Base-by-base conservation (phyloP, 768 basidiomycete genomes). In the Rhizopogon sp. region DNA sequence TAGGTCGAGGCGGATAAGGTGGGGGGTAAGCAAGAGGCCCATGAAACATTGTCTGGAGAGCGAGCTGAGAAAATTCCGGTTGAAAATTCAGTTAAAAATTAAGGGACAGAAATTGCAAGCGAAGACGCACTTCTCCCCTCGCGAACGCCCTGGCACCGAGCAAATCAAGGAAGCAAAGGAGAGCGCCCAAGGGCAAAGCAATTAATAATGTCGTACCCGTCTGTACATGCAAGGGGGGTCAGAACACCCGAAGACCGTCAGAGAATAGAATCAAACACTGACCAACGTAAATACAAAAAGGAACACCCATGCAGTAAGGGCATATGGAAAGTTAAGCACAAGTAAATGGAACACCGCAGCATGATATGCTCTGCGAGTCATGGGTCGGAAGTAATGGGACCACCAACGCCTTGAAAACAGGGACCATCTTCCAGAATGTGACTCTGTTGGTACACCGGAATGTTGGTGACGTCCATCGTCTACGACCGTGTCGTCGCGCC, bases 231-330 rank as follows among this genome's bases (percentile, higher is more conserved):
- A 22, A 28, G 45, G 28, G 1, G 42, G 20, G 54, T 62, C 39
- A 69, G 61, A 50, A 45, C n/a, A 8, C 11, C 3, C 39, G 16
- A 37, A 6, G 22, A 43, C 43, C 41, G 5, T 31, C 3, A 28
- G 41, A 14, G 6, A 13, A 4, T 35, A 10, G 40, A 37, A 20
- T 6, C 8, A 17, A 49, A n/a, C 40, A 76, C 85, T 61, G 62
- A 90, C 90, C 69, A 93, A 70, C 0, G 90, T 92, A 62, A 91
- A 87, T 10, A 89, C 82, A 61, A 92, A 90, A 14, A 88, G 73
- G 64, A 82, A 91, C 9, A 90, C 64, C 84, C 86, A 91, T n/a
- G 87, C 85, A n/a, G 74, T 64, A 56, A 92, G 69, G 14, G 87
- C 87, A 61, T 80, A 91, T 0, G 89, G 89, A 62, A 93, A 89